Base-by-base conservation (phyloP, 1,284 basidiomycete species). In the Ustilago shanxiensis region DNA sequence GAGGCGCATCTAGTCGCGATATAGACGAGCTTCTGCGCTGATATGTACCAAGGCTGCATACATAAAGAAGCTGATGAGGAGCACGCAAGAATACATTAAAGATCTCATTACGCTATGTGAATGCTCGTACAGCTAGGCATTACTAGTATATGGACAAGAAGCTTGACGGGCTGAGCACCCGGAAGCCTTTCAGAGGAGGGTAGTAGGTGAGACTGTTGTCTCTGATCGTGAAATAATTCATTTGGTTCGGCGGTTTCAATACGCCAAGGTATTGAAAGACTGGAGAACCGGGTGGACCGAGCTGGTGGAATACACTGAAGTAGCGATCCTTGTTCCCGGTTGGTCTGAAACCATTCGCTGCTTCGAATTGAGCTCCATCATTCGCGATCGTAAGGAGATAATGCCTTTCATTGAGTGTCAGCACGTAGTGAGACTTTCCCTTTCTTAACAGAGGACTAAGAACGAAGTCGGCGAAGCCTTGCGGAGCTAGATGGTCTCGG, bases 231-330 rank as follows among this genome's bases (percentile, higher is more conserved):
- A n/a, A n/a, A 11, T 45, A 45, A n/a, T 20, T 7, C 22, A 45
- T 20, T 3, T 8, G n/a, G 5, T 2, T n/a, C 22, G 11, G 44
- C 5, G 44, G n/a, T 8, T 29, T 51, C 26, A 31, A 14, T 0
- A 51, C 9, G n/a, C 49, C 49, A n/a, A 51, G 49, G 16, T 14
- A 51, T 28, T 51, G 49, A n/a, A 51, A 51, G 49, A 31, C 18
- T 11, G 16, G 7, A 13, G 49, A 51, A 14, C 29, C n/a, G 14
- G 26, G 49, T 13, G 26, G 9, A 9, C 28, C 49, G 3, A 51
- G 20, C 16, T 51, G 20, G 16, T 18, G 9, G 7, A 28, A 31
- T 9, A 51, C 49, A 3, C 13, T 16, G 9, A 20, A 51, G 49
- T 51, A 51, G 14, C 26, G 20, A n/a, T n/a, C n/a, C 18, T 18